Base-by-base conservation (phyloP, 805 yeast genomes). In the Wickerhamomyces rabaulensis region DNA sequence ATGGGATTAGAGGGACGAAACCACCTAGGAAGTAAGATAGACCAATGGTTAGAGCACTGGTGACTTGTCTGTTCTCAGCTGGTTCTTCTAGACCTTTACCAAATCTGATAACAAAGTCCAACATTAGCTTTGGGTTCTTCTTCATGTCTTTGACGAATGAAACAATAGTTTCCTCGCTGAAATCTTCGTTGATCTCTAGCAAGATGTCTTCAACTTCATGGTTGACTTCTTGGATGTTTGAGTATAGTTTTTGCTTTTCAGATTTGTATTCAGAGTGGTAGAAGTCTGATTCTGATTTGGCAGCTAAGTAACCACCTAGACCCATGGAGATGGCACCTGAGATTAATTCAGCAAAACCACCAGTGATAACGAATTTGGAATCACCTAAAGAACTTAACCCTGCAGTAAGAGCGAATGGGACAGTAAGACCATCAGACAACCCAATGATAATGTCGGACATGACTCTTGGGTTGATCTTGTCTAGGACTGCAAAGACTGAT, bases 261-360 rank as follows among this genome's bases (percentile, higher is more conserved):
- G 77, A 73, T 55, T 77, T 79, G 39, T 85, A 91, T 63, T 84
- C 88, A 19, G 84, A 75, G 44, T 74, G 71, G 64, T 84, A 86
- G 64, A 80, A 86, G 62, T 86, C 92, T 21, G 75, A 69, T 69
- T 92, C 99, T 13, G 91, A 81, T 64, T 84, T 85, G 39, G 99
- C 99, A 26, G 98, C 99, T 47, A 92, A 73, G 65, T 79, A 92
- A 26, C 99, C 99, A 48, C 99, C 99, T 46, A 92, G 78, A 9
- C 99, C 98, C 99, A 92, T 92, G 25, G 96, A 86, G 44, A 92
- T 91, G 40, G 98, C 95, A 42, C 99, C 99, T 6, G 96, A 87
- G 4, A 92, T 95, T 55, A 92, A 79, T 71, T 92, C 99, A 9
- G 98, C 98, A 77, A 92, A 79, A 21, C 98, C 99, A 74, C 98